phyloP scores from a whole-genome alignment of 768 basidiomycete species.

The Cubamyces lactineus region DNA sequence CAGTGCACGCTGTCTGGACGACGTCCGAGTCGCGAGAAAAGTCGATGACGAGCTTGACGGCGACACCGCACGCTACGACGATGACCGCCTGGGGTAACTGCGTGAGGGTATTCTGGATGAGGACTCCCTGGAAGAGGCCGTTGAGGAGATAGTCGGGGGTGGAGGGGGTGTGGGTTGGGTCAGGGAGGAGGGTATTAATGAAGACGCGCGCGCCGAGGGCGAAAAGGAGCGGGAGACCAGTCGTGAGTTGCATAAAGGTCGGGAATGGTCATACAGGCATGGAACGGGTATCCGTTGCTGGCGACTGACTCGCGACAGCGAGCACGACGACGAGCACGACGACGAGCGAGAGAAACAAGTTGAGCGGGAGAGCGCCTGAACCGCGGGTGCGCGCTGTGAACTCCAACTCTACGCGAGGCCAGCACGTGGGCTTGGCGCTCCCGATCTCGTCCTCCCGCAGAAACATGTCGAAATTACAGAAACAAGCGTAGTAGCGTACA shows the following conservation, averaged over 20 bases:
- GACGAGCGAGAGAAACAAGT: slow-evolving; percentile 9
- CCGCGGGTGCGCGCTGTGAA: neutral
- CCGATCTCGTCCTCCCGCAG: neutral
- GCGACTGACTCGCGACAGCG: slow-evolving; percentile 25
- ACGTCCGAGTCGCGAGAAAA: slow-evolving; percentile 58
- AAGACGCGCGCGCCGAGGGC: slow-evolving; percentile 76
- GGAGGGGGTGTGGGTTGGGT: slow-evolving; percentile 43
- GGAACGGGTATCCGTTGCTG: slow-evolving; percentile 21
- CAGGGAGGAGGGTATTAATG: slow-evolving; percentile 52
- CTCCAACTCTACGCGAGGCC: slow-evolving; percentile 18
- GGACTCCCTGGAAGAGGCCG: slow-evolving; percentile 78
- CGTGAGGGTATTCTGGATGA: slow-evolving; percentile 66
- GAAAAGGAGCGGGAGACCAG: slow-evolving; percentile 69
- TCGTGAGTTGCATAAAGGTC: slow-evolving; percentile 48
- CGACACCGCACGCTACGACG: slow-evolving; percentile 59
- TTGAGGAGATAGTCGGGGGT: slow-evolving; percentile 65
- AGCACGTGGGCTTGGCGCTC: slow-evolving; percentile 20
- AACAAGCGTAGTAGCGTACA: slow-evolving; percentile 22
- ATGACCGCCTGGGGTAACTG: slow-evolving; percentile 56
- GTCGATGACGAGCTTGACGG: slow-evolving; percentile 66
- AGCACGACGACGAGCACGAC: slow-evolving; percentile 26
- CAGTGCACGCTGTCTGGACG: slow-evolving; percentile 56
- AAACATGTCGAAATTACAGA: slow-evolving; percentile 14
- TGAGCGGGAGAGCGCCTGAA: slow-evolving; percentile 1
- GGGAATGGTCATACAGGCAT: slow-evolving; percentile 26